Conservation (phyloP, 192 early-diverging fungal species). For the Cetraspora pellucida region DNA sequence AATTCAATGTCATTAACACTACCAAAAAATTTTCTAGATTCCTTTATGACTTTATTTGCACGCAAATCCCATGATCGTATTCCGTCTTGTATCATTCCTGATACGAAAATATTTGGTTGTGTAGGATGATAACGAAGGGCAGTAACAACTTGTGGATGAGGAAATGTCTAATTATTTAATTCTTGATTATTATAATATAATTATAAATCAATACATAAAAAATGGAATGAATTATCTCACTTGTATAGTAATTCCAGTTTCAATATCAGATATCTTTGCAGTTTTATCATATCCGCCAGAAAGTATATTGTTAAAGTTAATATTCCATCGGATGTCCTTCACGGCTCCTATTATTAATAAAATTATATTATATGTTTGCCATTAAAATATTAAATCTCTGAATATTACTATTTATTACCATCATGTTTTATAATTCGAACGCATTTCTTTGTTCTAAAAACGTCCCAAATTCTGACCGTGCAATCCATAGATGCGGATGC, state of each 20-base stretch:
- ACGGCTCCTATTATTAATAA: constrained; percentile 23
- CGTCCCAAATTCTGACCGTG: constrained; percentile 29
- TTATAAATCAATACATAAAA: background rate
- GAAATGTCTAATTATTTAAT: constrained; percentile 11
- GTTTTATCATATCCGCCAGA: constrained; percentile 30
- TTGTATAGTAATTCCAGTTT: constrained; percentile 16
- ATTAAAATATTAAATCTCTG: too few species aligned
- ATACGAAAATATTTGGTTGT: constrained; percentile 18
- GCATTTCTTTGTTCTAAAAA: constrained; percentile 31
- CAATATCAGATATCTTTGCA: constrained; percentile 26
- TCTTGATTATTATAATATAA: background rate
- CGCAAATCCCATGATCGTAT: constrained; percentile 32
- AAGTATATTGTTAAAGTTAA: constrained; percentile 6
- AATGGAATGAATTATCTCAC: background rate
- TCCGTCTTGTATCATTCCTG: constrained; percentile 34
- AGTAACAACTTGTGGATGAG: constrained; percentile 30
- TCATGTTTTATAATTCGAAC: constrained; percentile 12
- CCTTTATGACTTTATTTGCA: constrained; percentile 24
- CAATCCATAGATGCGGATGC: constrained; percentile 35
- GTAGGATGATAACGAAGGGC: constrained; percentile 25
- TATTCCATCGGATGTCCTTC: constrained; percentile 24
- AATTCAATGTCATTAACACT: constrained; percentile 34
- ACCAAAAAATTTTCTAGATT: constrained; percentile 30
- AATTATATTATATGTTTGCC: background rate
- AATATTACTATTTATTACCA: constrained; percentile 9